These are phyloP conservation scores for Tuctoria greenei DNA, from an alignment of 176 grass and related monocot species.

Conservation along the genomic window DNA sequence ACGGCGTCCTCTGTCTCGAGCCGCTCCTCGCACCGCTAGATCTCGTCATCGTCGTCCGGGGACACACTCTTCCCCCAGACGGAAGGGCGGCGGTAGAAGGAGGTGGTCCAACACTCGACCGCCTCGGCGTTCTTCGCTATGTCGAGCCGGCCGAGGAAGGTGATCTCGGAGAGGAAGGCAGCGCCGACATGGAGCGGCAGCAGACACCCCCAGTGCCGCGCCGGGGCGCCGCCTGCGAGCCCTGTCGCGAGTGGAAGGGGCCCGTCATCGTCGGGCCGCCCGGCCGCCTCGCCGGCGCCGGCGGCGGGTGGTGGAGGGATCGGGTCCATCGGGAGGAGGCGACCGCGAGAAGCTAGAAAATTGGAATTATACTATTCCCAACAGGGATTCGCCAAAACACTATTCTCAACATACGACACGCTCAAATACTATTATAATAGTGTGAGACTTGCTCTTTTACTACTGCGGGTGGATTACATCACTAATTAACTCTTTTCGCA, in stretches of 20 bases:
- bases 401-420: no score
- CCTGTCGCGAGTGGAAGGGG: constrained; percentile 40
- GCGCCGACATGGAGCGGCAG: constrained; percentile 63
- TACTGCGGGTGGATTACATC: no score
- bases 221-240: constrained; percentile 28
- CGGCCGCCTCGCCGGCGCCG: constrained; percentile 29
- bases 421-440: no score
- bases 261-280: constrained; percentile 32
- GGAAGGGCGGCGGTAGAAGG: constrained; percentile 59
- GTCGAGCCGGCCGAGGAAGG: constrained; percentile 80
- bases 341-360: no score
- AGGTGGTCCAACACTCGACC: constrained; percentile 76
- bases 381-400: no score
- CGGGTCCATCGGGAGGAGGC: not conserved
- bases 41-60: constrained; percentile 23
- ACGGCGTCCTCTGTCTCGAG: constrained; percentile 79
- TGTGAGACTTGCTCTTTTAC: no score
- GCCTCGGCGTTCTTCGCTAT: constrained; percentile 80
- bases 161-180: constrained; percentile 82
- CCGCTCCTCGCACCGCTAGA: constrained; percentile 55
- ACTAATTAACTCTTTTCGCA: no score
- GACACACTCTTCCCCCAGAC: not conserved
- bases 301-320: constrained; percentile 13
- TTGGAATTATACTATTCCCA: no score
- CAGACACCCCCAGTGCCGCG: constrained; percentile 58